Evolutionary conservation across 1,284 basidiomycete species (phyloP).

Genomic region (Ustilago trichophora): DNA sequence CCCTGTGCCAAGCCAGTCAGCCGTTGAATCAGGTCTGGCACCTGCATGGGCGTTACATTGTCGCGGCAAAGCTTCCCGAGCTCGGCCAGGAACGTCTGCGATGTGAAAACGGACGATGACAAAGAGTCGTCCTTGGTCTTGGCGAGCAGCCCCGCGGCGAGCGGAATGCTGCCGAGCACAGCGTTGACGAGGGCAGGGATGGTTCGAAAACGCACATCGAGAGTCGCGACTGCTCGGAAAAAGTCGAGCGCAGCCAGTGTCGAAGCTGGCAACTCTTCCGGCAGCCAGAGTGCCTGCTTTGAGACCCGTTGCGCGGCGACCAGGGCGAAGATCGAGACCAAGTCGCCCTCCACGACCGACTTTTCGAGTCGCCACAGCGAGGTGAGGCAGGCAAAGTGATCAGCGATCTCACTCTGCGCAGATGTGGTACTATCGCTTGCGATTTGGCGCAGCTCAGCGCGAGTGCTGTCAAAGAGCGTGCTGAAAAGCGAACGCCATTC

Average conservation of each 20-base stretch:
- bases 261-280: slow-evolving; percentile 10
- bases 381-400: slow-evolving; percentile 22
- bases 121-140: not conserved
- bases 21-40: slow-evolving; percentile 22
- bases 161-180: slow-evolving; percentile 12
- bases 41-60: slow-evolving; percentile 33
- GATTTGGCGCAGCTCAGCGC: slow-evolving; percentile 5
- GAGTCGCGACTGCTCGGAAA: slow-evolving; percentile 18
- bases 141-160: slow-evolving; percentile 2
- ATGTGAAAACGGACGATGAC: slow-evolving; percentile 13
- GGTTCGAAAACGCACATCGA: slow-evolving; percentile 28
- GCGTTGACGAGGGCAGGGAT: slow-evolving; percentile 24
- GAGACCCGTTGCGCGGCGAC: slow-evolving; percentile 19
- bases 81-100: slow-evolving; percentile 34
- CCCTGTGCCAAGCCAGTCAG: slow-evolving; percentile 5
- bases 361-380: slow-evolving; percentile 45
- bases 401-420: slow-evolving; percentile 6
- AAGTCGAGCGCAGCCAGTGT: slow-evolving; percentile 28
- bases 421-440: not conserved
- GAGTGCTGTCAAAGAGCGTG: slow-evolving; percentile 12
- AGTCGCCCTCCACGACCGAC: slow-evolving; percentile 23
- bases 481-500: slow-evolving; percentile 41
- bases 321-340: slow-evolving; percentile 21
- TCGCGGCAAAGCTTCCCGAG: slow-evolving; percentile 33
- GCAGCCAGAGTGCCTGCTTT: slow-evolving; percentile 10